Evolutionary conservation across 2,329 filamentous ascomycete genomes (phyloP).

Genomic region (Apiospora saccharicola): DNA sequence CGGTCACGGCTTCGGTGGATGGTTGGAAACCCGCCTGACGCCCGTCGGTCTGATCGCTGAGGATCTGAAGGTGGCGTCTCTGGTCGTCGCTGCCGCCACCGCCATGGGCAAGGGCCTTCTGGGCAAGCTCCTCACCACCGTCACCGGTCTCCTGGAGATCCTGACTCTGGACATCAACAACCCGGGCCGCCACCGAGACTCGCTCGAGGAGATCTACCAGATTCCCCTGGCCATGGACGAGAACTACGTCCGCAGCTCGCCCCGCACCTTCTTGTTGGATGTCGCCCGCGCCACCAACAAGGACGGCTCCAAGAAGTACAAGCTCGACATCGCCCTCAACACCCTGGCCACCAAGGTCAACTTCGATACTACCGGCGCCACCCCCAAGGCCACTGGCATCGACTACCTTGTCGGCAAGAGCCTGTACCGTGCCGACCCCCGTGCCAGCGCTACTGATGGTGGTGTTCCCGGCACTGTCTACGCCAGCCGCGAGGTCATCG

Average conservation of each 20-base stretch:
- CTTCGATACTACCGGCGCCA: conserved; percentile 42
- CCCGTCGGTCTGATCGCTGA: conserved; percentile 53
- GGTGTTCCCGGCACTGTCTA: conserved; percentile 42
- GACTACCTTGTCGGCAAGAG: conserved; percentile 50
- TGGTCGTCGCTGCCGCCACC: conserved; percentile 54
- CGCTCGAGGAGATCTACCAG: conserved; percentile 46
- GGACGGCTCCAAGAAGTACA: conserved; percentile 53
- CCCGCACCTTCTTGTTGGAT: conserved; percentile 60
- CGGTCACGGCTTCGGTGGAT: conserved; percentile 38
- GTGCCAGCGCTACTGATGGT: conserved; percentile 32
- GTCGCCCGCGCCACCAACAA: conserved; percentile 56
- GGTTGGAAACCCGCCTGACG: conserved; percentile 35
- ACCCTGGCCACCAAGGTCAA: conserved; percentile 50
- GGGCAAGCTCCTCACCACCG: conserved; percentile 24
- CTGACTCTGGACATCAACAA: conserved; percentile 47
- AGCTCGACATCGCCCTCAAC: conserved; percentile 45
- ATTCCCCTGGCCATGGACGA: conserved; percentile 55
- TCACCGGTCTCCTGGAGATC: conserved; percentile 48
- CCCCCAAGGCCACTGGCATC: conserved; percentile 48
- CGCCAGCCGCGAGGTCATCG: conserved; percentile 54
- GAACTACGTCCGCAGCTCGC: conserved; percentile 51
- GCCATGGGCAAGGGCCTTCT: conserved; percentile 45
- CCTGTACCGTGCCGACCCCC: conserved; percentile 52
- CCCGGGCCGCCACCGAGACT: not conserved
- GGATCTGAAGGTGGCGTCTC: conserved; percentile 54